phyloP scores from a whole-genome alignment of 23 red algal genomes.

The Gracilaria domingensis region DNA sequence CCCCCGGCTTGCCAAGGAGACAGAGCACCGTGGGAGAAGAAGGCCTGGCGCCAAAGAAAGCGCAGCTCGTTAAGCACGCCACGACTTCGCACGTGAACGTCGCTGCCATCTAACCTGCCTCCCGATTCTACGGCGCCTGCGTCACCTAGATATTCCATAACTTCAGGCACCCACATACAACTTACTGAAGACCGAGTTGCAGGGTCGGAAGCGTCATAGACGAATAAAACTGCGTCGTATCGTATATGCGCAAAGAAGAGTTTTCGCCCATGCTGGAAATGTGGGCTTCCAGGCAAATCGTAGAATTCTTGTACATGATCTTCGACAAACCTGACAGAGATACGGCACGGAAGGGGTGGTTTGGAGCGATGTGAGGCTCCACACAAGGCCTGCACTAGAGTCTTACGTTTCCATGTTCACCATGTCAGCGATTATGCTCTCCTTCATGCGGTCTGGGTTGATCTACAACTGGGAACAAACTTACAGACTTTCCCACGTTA shows the following conservation, averaged over 20 bases:
- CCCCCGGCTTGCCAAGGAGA: conserved; percentile 26
- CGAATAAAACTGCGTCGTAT: conserved; percentile 67
- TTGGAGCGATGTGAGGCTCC: conserved; percentile 44
- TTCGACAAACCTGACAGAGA: conserved; percentile 48
- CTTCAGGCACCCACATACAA: conserved; percentile 64
- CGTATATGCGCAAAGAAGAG: conserved; percentile 63
- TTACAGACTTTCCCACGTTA: conserved; percentile 79
- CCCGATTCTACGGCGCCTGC: conserved; percentile 66
- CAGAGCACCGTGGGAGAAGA: conserved; percentile 54
- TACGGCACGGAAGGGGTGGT: conserved; percentile 18
- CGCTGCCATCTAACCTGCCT: conserved; percentile 53
- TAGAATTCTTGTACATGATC: conserved; percentile 68
- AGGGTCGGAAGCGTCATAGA: conserved; percentile 64
- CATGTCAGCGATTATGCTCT: conserved; percentile 8
- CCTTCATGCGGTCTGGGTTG: background rate
- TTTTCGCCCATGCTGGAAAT: conserved; percentile 56
- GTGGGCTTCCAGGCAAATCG: conserved; percentile 56
- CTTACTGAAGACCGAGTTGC: conserved; percentile 62
- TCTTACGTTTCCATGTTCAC: conserved; percentile 22
- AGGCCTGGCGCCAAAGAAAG: conserved; percentile 63
- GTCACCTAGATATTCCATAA: conserved; percentile 69
- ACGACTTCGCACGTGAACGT: conserved; percentile 46
- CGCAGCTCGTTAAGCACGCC: conserved; percentile 67
- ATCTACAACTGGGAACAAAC: background rate
- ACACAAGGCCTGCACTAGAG: conserved; percentile 67